Evolutionary conservation across 768 basidiomycete genomes (phyloP), one percentile per base, ranked within the genome.

Genomic region (Pleurotus ostreatus): DNA sequence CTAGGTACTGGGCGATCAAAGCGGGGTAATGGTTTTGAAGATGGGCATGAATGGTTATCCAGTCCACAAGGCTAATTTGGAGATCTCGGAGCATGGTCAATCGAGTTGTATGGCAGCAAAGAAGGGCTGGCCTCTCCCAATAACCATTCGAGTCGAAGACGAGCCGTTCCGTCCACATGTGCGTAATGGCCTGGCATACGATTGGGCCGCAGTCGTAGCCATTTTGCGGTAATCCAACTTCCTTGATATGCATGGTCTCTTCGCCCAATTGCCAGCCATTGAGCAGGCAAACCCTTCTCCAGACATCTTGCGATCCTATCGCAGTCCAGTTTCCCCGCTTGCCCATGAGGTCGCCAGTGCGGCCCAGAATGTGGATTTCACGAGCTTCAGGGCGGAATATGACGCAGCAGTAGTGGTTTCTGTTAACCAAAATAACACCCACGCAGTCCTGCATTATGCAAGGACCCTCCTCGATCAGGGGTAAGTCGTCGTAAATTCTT

Each of bases 161-260:
- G 20, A 57, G 49, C 5, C 53, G 38, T 26, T 55, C 40, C 23
- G 23, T 25, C 57, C 59, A 60, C 12, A 60, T 58, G 18, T 43
- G n/a, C 20, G 45, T 57, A 7, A 56, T 47, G 3, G 55, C 47
- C 20, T 58, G 57, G 23, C 52, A 57, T 7, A 46, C 44, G 1
- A 47, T 60, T 25, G 59, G 30, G 11, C 57, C 59, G 20, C 57
- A 58, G 40, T 60, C 59, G 39, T 55, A 60, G 2, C 57, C 57
- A 51, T 60, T 60, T 23, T 60, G 57, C 2, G 16, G 18, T 57
- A 51, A 58, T n/a, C 58, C 55, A 5, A 46, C 15, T 20, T 46
- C 43, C 26, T 12, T 9, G 20, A 55, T 53, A 11, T 5, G n/a
- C 25, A 55, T 48, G 9, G 23, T 15, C 12, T 12, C 30, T 20